These are phyloP conservation scores for Chaetomium sp. DNA, from an alignment of 2,329 filamentous ascomycete genomes.

Conservation along the genomic window DNA sequence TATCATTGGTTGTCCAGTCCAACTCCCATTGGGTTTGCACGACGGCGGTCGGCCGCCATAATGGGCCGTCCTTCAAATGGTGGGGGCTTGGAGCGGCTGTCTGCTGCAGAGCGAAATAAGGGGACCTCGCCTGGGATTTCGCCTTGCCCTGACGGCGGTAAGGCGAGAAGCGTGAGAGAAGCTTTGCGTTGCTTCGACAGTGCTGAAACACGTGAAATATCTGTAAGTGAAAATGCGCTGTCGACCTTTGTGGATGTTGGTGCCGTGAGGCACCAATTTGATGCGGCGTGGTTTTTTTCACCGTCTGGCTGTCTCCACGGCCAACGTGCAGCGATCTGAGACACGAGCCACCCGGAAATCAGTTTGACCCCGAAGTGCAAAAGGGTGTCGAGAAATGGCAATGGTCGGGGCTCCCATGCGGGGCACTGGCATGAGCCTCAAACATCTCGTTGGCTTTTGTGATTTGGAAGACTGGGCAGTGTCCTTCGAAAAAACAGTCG, in stretches of 20 bases:
- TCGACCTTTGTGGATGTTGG: background rate
- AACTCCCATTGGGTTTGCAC: conserved; percentile 10
- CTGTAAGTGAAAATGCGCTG: too few species aligned
- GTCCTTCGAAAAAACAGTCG: too few species aligned
- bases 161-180: background rate
- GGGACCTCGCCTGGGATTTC: conserved; percentile 1
- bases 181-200: background rate
- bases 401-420: too few species aligned
- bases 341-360: background rate
- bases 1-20: conserved; percentile 9
- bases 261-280: background rate
- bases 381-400: too few species aligned
- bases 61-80: conserved; percentile 14
- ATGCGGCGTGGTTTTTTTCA: background rate
- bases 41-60: conserved; percentile 20
- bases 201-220: background rate
- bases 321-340: conserved; percentile 2
- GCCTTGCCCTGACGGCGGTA: background rate
- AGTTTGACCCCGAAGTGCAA: background rate
- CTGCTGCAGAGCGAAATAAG: conserved; percentile 17
- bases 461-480: too few species aligned
- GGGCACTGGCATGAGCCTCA: too few species aligned
- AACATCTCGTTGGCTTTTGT: too few species aligned
- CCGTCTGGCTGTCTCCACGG: background rate
- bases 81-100: conserved; percentile 7